phyloP scores from a whole-genome alignment of 2,329 filamentous ascomycete genomes.

The Botrytis sinoallii region DNA sequence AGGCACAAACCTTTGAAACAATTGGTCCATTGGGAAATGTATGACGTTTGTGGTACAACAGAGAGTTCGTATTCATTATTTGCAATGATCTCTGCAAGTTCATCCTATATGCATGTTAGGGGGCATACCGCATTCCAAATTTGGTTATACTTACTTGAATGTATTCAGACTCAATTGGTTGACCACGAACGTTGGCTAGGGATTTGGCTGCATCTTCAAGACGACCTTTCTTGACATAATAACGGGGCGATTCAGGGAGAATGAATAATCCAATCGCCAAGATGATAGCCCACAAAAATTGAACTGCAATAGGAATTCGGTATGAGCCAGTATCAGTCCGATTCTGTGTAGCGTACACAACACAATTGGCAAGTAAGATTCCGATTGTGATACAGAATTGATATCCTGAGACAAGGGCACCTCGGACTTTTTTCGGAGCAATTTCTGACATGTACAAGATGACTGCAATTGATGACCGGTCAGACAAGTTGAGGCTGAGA shows the following conservation, averaged over 20 bases:
- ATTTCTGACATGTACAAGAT: slow-evolving; percentile 72
- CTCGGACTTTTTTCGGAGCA: slow-evolving; percentile 68
- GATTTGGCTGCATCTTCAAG: slow-evolving; percentile 61
- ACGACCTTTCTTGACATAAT: slow-evolving; percentile 75
- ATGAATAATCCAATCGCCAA: slow-evolving; percentile 68
- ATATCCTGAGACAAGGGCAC: slow-evolving; percentile 74
- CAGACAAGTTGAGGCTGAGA: slow-evolving; percentile 60
- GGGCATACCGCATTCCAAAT: too few relatives aligned
- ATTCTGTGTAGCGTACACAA: slow-evolving; percentile 69
- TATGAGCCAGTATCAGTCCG: slow-evolving; percentile 63
- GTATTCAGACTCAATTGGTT: slow-evolving; percentile 68
- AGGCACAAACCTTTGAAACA: slow-evolving; percentile 63
- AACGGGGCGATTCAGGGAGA: slow-evolving; percentile 83
- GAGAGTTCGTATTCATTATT: slow-evolving; percentile 83
- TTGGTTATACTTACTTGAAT: slow-evolving; percentile 51
- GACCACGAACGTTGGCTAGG: slow-evolving; percentile 69
- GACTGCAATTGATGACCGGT: slow-evolving; percentile 49
- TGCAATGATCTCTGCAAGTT: slow-evolving; percentile 82
- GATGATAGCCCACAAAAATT: slow-evolving; percentile 78
- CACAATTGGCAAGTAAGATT: slow-evolving; percentile 68
- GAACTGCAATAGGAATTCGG: slow-evolving; percentile 76
- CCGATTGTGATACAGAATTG: slow-evolving; percentile 82
- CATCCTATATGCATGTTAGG: slow-evolving; percentile 40
- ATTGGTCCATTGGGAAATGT: slow-evolving; percentile 65
- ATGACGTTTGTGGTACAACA: slow-evolving; percentile 62